Evolutionary conservation across 305 asterid species (phyloP), one percentile per base, ranked within the genome.

Genomic region (Euphrasia arctica): DNA sequence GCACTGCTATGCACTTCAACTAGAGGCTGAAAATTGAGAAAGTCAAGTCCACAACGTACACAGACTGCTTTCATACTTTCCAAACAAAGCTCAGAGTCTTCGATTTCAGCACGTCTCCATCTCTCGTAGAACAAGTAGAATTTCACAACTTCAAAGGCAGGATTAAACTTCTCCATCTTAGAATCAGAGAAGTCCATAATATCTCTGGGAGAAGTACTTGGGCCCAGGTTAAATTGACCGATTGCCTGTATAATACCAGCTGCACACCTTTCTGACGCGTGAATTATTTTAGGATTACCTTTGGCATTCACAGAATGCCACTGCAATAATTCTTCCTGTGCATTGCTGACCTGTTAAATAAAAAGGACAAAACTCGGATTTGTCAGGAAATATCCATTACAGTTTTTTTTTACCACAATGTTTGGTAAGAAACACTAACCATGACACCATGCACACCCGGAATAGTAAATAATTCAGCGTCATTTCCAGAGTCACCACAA

Each of bases 401-500:
- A 54, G 72, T 25, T 47, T 57, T 65, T 64, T 36, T 31, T 22
- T 27, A 6, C 12, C 3, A 36, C 54, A 54, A 29, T 41, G 29
- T 68, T 64, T 31, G 60, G 70, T 52, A 43, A 32, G 9, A 36
- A 51, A 51, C 31, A 74, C 96, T 68, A 56, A 93, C 99, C 99
- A 93, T 93, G 74, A 90, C 96, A 36, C 99, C 99, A 71, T 90
- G 77, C 45, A 88, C 95, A 31, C 83, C 97, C 14, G 99, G 95
- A 62, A 93, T 86, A 68, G 84, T 86, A 62, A 90, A 93, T 47
- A 93, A 72, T 52, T 93, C 99, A 32, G 99, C 96, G 58, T 90
- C 99, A 71, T 93, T 93, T 65, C 97, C 99, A 18, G 99, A 93
- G 77, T 93, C 99, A 14, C 99, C 96, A 58, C 97, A 93, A 64